A percentile compares a stretch with the other conserved stretches of the same genome.
Evolutionary conservation across 306 rosid species (phyloP).

Genomic region (Nissolia schottii): DNA sequence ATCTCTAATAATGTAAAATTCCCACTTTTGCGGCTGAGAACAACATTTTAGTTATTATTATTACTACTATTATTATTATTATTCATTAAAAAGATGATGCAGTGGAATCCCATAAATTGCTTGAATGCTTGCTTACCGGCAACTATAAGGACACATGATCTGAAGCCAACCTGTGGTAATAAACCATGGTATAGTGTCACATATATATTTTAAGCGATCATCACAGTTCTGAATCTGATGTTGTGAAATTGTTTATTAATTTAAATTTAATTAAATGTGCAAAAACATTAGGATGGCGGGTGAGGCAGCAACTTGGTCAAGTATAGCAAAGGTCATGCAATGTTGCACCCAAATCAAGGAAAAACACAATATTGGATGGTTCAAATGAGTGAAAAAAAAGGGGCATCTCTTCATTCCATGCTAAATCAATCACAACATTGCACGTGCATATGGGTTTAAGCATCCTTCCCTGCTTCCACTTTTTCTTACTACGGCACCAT

Average conservation of each 20-base stretch:
- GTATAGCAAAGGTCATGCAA: neutral
- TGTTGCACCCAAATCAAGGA: slow-evolving; percentile 4
- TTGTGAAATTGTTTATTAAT: too few species aligned
- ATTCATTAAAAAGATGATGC: neutral
- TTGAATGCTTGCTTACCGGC: neutral
- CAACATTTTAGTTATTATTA: neutral
- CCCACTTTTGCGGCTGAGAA: neutral
- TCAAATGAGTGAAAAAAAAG: neutral
- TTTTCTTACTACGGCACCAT: slow-evolving; percentile 33
- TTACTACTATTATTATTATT: neutral
- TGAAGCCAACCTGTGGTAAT: neutral
- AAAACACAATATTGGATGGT: neutral
- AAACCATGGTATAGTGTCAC: neutral
- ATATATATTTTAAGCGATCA: neutral
- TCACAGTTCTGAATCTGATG: neutral
- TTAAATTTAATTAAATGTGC: too few species aligned
- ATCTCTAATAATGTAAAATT: neutral
- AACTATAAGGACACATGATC: neutral
- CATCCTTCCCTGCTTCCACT: slow-evolving; percentile 11
- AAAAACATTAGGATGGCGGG: neutral
- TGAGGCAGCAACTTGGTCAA: neutral
- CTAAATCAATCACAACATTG: slow-evolving; percentile 26
- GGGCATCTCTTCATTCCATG: neutral
- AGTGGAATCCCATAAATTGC: neutral
- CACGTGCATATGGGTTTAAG: slow-evolving; percentile 41